Conservation (phyloP, 495 filamentous ascomycete species). For the Xanthoparmelia taractica region DNA sequence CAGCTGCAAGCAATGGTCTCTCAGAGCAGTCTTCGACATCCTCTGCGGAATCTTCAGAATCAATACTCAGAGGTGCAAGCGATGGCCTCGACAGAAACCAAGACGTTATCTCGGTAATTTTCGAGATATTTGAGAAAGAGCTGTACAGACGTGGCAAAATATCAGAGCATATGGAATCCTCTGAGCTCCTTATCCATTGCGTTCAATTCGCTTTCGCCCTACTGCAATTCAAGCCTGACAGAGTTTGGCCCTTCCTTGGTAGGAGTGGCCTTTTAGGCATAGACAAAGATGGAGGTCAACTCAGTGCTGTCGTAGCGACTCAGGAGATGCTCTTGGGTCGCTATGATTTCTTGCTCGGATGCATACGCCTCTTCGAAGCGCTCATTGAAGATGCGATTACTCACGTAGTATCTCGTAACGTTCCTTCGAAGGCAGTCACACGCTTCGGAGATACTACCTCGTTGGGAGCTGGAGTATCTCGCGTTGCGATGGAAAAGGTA, state of each 20-base stretch:
- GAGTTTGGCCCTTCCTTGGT: slow-evolving; percentile 84
- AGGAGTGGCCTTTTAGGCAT: slow-evolving; percentile 67
- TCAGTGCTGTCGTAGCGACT: slow-evolving; percentile 64
- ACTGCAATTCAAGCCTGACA: slow-evolving; percentile 60
- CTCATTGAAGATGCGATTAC: slow-evolving; percentile 68
- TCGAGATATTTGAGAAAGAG: slow-evolving; percentile 74
- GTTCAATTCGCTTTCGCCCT: slow-evolving; percentile 69
- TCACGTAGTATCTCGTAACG: slow-evolving; percentile 63
- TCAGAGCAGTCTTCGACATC: slow-evolving; percentile 19
- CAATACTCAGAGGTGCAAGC: slow-evolving; percentile 62
- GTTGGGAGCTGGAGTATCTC: slow-evolving; percentile 62
- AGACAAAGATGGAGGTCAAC: slow-evolving; percentile 61
- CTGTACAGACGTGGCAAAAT: slow-evolving; percentile 30
- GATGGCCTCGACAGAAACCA: slow-evolving; percentile 62
- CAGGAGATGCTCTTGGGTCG: slow-evolving; percentile 67
- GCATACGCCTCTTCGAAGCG: slow-evolving; percentile 62
- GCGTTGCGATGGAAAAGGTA: slow-evolving; percentile 66
- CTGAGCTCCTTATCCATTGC: slow-evolving; percentile 63
- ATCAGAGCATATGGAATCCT: slow-evolving; percentile 47
- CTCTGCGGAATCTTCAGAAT: slow-evolving; percentile 35
- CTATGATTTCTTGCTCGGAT: slow-evolving; percentile 68
- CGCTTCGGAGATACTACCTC: slow-evolving; percentile 48
- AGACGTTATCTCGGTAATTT: slow-evolving; percentile 73
- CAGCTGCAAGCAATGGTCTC: slow-evolving; percentile 31
- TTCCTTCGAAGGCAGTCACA: slow-evolving; percentile 42